Evolutionary conservation across 164 flowering plant genomes (phyloP).

Genomic region (Akebia trifoliata): DNA sequence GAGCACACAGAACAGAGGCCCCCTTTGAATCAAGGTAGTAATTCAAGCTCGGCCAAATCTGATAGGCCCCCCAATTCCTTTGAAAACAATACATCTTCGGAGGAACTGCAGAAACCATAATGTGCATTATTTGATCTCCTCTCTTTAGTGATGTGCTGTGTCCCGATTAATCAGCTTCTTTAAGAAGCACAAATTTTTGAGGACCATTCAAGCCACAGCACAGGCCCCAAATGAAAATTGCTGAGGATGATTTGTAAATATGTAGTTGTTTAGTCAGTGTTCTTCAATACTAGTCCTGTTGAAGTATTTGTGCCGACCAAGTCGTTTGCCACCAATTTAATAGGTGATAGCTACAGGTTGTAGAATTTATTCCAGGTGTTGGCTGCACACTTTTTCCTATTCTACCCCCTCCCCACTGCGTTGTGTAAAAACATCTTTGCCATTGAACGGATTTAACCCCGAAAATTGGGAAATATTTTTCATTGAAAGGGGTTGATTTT

Average conservation of each 20-base stretch:
- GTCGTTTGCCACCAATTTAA: no score
- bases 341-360: no score
- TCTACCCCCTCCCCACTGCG: no score
- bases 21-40: constrained; percentile 21
- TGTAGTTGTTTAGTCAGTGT: no score
- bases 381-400: no score
- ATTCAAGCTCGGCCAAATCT: constrained; percentile 25
- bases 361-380: no score
- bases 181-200: not conserved
- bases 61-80: constrained; percentile 22
- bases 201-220: not conserved
- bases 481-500: no score
- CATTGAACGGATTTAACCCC: no score
- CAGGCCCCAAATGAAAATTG: not conserved
- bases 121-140: not conserved
- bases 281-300: no score
- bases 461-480: no score
- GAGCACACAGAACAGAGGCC: constrained; percentile 36
- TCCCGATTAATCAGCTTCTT: not conserved
- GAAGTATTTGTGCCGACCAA: no score
- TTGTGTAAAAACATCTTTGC: no score
- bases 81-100: constrained; percentile 28
- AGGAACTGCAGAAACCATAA: constrained; percentile 41
- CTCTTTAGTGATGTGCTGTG: not conserved
- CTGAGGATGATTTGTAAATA: not conserved